Base-by-base conservation (phyloP, 805 yeast genomes). In the Metschnikowia koreensis region DNA sequence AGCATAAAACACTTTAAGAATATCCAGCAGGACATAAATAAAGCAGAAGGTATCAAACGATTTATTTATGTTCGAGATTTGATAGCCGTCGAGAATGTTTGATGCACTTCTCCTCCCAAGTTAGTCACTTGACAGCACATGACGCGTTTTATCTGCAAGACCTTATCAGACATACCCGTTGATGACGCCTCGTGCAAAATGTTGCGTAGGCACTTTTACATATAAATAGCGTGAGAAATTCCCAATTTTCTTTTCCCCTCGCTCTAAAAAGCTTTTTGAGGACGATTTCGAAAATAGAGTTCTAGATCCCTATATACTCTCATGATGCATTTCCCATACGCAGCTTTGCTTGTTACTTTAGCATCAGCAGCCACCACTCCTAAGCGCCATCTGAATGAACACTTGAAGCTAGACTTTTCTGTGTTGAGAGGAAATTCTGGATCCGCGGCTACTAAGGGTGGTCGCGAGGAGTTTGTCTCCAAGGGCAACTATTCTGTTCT, bases 371-470 rank as follows among this genome's bases (percentile, higher is more conserved):
- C 51, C 27, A 41, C 27, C 22, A 28, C 41, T 4, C 53, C 56
- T 16, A 41, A n/a, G 17, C 26, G 38, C 13, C 44, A 38, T 6
- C 41, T 38, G 28, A 36, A 29, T 7, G 41, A 33, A 11, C 42
- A 34, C 1, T 13, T 57, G 31, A 51, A 51, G 31, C 36, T 59
- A 15, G 56, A 53, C 44, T 59, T 57, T 29, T 26, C 43, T 9
- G 56, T 59, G 12, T 47, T 48, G 29, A 44, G 52, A 17, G 60
- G 60, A 41, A 29, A 34, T 27, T 46, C 50, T n/a, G 36, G 31
- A 22, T 10, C 39, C n/a, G 46, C 52, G 7, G 50, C 56, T 11
- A 43, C 26, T 17, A 36, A 27, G n/a, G 42, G 48, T 44, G 37
- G 38, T 8, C 16, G 37, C 9, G 49, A 47, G 8, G 33, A 16